These are phyloP conservation scores for Fonticula alba DNA, from an alignment of 78 protist species.

Conservation along the genomic window DNA sequence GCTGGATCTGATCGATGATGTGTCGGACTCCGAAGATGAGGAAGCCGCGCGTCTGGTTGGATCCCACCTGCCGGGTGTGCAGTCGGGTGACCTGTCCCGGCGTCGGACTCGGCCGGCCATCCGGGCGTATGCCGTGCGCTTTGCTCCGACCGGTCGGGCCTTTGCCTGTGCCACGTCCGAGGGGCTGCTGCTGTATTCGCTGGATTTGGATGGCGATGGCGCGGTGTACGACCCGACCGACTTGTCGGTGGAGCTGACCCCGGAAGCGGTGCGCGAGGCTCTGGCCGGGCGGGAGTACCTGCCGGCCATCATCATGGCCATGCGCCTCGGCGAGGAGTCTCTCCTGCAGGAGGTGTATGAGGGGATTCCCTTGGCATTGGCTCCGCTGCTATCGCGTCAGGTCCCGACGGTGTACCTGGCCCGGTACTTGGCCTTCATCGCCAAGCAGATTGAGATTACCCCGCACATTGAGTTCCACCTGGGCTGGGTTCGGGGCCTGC, in stretches of 20 bases:
- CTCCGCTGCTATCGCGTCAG: too few species aligned
- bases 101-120: slow-evolving; percentile 12
- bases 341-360: slow-evolving; percentile 24
- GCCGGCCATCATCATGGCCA: slow-evolving; percentile 46
- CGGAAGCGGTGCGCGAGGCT: slow-evolving; percentile 21
- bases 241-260: slow-evolving; percentile 55
- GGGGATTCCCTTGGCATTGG: too few species aligned
- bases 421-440: too few species aligned
- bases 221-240: slow-evolving; percentile 64
- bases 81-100: slow-evolving; percentile 7
- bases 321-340: slow-evolving; percentile 46
- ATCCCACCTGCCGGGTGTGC: too few species aligned
- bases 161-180: slow-evolving; percentile 38
- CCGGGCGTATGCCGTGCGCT: slow-evolving; percentile 17
- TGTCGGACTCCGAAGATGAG: slow-evolving; percentile 4
- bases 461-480: too few species aligned
- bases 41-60: not conserved
- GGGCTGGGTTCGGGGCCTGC: too few species aligned
- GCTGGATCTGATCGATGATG: slow-evolving; percentile 15
- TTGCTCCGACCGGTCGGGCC: slow-evolving; percentile 59
- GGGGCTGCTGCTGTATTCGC: slow-evolving; percentile 70
- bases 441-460: too few species aligned
- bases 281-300: slow-evolving; percentile 13
- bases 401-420: too few species aligned
- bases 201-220: slow-evolving; percentile 58